Base-by-base conservation (phyloP, 164 flowering plant species). In the Liquidambar formosana region DNA sequence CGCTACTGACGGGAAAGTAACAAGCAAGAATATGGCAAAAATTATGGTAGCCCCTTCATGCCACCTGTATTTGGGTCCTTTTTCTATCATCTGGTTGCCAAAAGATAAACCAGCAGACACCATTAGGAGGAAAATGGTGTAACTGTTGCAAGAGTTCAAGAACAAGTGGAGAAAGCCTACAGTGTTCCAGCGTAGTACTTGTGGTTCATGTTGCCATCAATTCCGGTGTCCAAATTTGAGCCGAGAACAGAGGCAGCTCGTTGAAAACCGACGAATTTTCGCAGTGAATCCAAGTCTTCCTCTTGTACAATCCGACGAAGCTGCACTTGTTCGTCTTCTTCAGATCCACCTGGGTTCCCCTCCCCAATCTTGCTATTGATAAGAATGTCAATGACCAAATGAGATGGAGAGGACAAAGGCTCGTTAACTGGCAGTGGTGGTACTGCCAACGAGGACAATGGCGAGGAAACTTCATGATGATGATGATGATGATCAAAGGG, bases 301-400 rank as follows among this genome's bases (percentile, higher is more conserved):
- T 57, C 69, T 38, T 65, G 49, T 33, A 71, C 69, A 38, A 58
- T 65, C 59, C 23, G 69, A 13, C 46, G 56, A 63, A 16, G 0
- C 0, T 56, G 21, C 22, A 22, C 48, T n/a, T n/a, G n/a, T n/a
- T n/a, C n/a, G n/a, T n/a, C n/a, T n/a, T n/a, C n/a, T n/a, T n/a
- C n/a, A n/a, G n/a, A n/a, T n/a, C n/a, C n/a, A n/a, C n/a, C n/a
- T n/a, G n/a, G n/a, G n/a, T n/a, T n/a, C n/a, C n/a, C n/a, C 25
- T 25, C 19, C 8, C 10, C 53, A 61, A 16, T 63, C 22, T 13
- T 43, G 6, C 1, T 15, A 19, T 19, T 25, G 5, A 44, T 33
- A 6, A 5, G 26, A 28, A 65, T 49, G n/a, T 65, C 68, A 19
- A 65, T 65, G 10, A 15, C 28, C 11, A 23, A 47, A 33, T 38